Conservation (phyloP, 2,329 filamentous ascomycete genomes). For the Claviceps pazoutovae region DNA sequence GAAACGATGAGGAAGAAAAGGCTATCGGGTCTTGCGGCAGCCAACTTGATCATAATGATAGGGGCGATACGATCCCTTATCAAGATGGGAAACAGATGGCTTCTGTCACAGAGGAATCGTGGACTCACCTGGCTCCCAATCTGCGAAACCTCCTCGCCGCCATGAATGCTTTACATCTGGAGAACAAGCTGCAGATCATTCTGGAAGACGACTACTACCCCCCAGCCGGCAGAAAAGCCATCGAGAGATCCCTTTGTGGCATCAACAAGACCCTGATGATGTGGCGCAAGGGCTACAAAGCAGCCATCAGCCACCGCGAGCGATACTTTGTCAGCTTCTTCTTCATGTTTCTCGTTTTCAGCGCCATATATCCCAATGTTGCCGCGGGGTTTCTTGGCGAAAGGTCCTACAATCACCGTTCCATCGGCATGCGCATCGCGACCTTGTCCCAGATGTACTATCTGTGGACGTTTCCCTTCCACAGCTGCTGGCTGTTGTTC, state of each 20-base stretch:
- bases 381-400: constrained; percentile 10
- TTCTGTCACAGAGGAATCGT: constrained; percentile 7
- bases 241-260: constrained; percentile 4
- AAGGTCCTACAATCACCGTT: constrained; percentile 11
- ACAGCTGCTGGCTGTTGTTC: constrained; percentile 10
- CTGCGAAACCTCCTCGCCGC: constrained; percentile 7
- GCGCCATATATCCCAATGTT: constrained; percentile 9
- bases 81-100: background rate
- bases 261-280: constrained; percentile 8
- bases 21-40: background rate
- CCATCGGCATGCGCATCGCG: constrained; percentile 10
- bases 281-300: constrained; percentile 9
- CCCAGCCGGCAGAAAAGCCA: constrained; percentile 3
- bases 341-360: constrained; percentile 10
- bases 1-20: background rate
- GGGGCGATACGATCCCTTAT: background rate
- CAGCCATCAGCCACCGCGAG: constrained; percentile 6
- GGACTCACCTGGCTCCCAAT: constrained; percentile 3
- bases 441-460: constrained; percentile 9
- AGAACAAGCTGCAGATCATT: constrained; percentile 7
- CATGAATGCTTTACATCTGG: constrained; percentile 6
- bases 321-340: constrained; percentile 8
- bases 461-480: constrained; percentile 9
- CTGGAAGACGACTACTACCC: constrained; percentile 6
- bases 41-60: background rate